Percentiles rank a stretch among this genome's conserved stretches.
Evolutionary conservation across 768 basidiomycete species (phyloP).

Genomic region (Tulasnella sp.): DNA sequence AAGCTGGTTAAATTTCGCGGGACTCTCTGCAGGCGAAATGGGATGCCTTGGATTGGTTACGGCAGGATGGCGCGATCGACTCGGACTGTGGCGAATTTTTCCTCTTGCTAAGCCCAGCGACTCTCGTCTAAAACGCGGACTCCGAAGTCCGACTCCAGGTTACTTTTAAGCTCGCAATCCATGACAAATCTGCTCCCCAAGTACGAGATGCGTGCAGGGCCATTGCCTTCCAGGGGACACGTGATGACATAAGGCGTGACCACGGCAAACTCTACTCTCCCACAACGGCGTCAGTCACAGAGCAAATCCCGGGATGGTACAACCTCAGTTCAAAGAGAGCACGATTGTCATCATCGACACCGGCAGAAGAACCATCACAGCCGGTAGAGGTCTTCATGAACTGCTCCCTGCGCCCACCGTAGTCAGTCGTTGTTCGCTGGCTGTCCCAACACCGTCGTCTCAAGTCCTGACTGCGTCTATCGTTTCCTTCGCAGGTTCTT

Average conservation of each 20-base stretch:
- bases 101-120: background rate
- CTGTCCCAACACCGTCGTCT: background rate
- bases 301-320: constrained; percentile 18
- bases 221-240: no score
- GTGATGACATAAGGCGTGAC: background rate
- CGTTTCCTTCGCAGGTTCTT: constrained; percentile 53
- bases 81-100: background rate
- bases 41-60: constrained; percentile 7
- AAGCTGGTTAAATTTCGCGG: background rate
- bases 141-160: background rate
- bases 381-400: constrained; percentile 75
- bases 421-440: constrained; percentile 46
- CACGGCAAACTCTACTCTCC: constrained; percentile 9
- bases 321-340: constrained; percentile 61
- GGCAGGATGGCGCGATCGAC: constrained; percentile 11
- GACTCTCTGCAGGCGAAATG: background rate
- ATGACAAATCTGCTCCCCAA: background rate
- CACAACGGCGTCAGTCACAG: constrained; percentile 5
- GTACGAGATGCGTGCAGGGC: no score
- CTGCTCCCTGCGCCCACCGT: constrained; percentile 70
- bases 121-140: no score
- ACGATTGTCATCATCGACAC: constrained; percentile 79
- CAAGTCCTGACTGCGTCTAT: background rate
- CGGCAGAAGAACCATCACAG: constrained; percentile 62
- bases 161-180: background rate